phyloP scores from a whole-genome alignment of 163 green algal genomes.

The Smithsoniella earleae region DNA sequence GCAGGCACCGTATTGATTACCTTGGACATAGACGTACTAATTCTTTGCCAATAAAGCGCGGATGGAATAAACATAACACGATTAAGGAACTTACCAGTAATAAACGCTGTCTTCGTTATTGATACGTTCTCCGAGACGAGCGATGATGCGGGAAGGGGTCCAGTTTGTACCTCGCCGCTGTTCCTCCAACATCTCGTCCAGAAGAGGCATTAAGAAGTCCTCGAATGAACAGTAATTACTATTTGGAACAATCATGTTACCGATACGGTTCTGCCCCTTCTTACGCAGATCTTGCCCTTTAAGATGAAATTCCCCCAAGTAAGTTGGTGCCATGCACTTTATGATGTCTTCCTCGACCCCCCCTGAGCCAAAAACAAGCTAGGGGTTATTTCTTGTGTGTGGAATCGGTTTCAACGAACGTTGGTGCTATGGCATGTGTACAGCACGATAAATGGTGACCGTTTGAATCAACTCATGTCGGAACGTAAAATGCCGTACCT shows the following conservation, averaged over 20 bases:
- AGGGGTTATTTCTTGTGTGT: no score
- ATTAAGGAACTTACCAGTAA: constrained; percentile 61
- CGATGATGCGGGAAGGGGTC: constrained; percentile 85
- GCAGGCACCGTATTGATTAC: no score
- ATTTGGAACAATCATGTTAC: constrained; percentile 98
- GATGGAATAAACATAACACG: no score
- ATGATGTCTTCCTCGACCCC: constrained; percentile 98
- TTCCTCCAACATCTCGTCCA: constrained; percentile 82
- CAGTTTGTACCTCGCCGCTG: constrained; percentile 72
- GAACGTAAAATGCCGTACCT: no score
- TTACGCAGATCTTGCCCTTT: constrained; percentile 67
- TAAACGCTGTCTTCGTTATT: constrained; percentile 76
- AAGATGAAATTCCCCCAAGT: constrained; percentile 87
- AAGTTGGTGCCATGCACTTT: constrained; percentile 93
- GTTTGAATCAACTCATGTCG: no score
- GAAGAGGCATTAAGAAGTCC: constrained; percentile 96
- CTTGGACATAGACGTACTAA: no score
- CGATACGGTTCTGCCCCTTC: constrained; percentile 90
- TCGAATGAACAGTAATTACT: constrained; percentile 99
- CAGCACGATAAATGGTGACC: no score
- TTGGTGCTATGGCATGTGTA: no score
- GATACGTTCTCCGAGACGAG: constrained; percentile 81
- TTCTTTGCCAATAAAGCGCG: no score
- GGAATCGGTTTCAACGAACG: neutral
- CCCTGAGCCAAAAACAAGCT: constrained; percentile 40